Conservation (phyloP, 345 rosid species). For the Salix viminalis region DNA sequence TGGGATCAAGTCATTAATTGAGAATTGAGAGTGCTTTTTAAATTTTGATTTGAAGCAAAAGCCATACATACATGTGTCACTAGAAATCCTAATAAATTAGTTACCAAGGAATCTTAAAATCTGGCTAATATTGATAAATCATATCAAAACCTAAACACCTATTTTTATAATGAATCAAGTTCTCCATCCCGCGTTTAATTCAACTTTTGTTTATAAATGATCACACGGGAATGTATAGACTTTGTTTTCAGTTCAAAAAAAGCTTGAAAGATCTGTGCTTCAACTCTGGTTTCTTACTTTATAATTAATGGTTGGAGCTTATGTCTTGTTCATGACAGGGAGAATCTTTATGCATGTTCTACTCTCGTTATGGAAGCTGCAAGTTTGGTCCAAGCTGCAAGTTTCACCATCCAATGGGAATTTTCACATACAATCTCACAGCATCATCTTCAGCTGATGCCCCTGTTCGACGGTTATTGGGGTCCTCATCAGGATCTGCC, state of each 20-base stretch:
- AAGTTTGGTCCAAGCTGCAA: conserved; percentile 99
- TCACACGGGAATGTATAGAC: not conserved
- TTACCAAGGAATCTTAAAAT: not conserved
- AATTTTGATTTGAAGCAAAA: not conserved
- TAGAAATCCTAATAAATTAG: not conserved
- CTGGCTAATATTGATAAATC: not conserved
- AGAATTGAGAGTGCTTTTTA: not conserved
- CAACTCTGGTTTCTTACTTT: not conserved
- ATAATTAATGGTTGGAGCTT: conserved; percentile 19
- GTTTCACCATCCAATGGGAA: conserved; percentile 95
- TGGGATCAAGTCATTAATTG: too few species aligned
- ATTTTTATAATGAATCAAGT: not conserved
- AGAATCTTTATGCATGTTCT: conserved; percentile 88
- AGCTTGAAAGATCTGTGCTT: not conserved
- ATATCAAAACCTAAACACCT: not conserved
- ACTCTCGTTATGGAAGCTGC: conserved; percentile 94
- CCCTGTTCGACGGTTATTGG: conserved; percentile 45
- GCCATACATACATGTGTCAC: not conserved
- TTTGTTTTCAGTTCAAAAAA: not conserved
- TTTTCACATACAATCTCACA: conserved; percentile 56
- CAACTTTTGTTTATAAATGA: not conserved
- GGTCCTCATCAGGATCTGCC: conserved; percentile 58
- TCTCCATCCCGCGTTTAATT: not conserved
- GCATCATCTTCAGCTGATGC: conserved; percentile 50
- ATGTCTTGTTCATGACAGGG: conserved; percentile 47